Base-by-base conservation (phyloP, 768 basidiomycete species). In the Suillus cothurnatus region DNA sequence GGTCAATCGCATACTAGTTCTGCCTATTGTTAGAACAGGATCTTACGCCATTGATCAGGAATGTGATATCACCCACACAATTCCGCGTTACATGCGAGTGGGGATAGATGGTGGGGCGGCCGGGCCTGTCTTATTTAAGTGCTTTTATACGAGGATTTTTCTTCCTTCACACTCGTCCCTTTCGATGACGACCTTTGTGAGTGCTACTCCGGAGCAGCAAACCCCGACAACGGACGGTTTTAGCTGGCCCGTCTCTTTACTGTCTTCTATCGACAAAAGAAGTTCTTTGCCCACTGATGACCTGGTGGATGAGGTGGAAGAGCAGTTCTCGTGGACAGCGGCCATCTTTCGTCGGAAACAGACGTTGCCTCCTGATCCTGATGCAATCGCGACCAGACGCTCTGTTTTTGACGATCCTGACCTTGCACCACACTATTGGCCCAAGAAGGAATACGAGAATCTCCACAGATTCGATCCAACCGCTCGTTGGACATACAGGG, bases 401-500 rank as follows among this genome's bases (percentile, higher is more conserved):
- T 85, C 84, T 2, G 82, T 86, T 19, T 86, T 79, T 68, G 85
- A 86, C 56, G 83, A 87, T 64, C 81, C 82, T 15, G 69, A 77
- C 38, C 73, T 84, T 6, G 81, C 80, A 0, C 70, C 77, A 23
- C 79, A 81, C 61, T 61, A 74, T 55, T 82, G 79, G 82, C 86
- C 86, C 1, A 84, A 81, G 62, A 64, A 77, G 1, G 75, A 81
- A 2, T 86, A 86, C 52, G 86, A 88, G 71, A 87, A 86, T 68
- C 66, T 83, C 15, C 83, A 84, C 61, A 80, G 87, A 7, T 88
- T 89, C 62, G 83, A 89, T 66, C 80, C 84, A 0, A 76, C 76
- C 43, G 84, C 83, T 50, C 80, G 88, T 21, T 90, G 88, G 88
- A 88, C 87, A 3, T 79, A 80, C 63, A 72, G 80, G 49, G 87